phyloP scores from a whole-genome alignment of 1,284 basidiomycete species.

The Trichosporon faecale region DNA sequence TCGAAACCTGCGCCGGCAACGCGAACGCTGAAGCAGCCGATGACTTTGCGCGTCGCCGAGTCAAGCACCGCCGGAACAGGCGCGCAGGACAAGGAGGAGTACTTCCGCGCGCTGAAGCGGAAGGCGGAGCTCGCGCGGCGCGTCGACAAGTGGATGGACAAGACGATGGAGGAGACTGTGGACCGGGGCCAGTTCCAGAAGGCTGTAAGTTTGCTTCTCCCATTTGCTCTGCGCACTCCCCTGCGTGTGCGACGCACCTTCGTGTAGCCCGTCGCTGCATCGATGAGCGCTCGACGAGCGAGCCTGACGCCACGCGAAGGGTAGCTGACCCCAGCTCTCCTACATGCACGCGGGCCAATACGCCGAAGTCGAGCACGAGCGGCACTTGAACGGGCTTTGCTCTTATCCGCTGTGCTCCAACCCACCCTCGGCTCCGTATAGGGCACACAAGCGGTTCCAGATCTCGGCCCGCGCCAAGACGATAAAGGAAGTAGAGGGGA shows the following conservation, averaged over 20 bases:
- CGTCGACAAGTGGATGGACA: conserved; percentile 26
- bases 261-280: too few relatives aligned
- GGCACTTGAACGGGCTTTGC: conserved; percentile 43
- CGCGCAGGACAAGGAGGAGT: conserved; percentile 14
- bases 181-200: conserved; percentile 12
- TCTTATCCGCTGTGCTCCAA: conserved; percentile 41
- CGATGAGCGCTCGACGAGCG: too few relatives aligned
- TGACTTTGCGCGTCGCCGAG: conserved; percentile 20
- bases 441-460: conserved; percentile 26
- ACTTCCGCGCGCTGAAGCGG: conserved; percentile 15
- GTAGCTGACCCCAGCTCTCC: conserved; percentile 18
- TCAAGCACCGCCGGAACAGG: not conserved
- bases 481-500: conserved; percentile 37
- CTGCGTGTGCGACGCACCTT: too few relatives aligned
- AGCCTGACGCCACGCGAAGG: too few relatives aligned
- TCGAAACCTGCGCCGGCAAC: not conserved
- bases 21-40: conserved; percentile 19
- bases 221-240: too few relatives aligned
- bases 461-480: conserved; percentile 30
- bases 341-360: conserved; percentile 35
- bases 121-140: conserved; percentile 15
- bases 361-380: conserved; percentile 38
- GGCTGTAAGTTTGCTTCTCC: conserved; percentile 16
- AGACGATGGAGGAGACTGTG: conserved; percentile 24
- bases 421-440: conserved; percentile 31